Evolutionary conservation across 306 rosid genomes (phyloP).

Genomic region (Castanospermum australe): DNA sequence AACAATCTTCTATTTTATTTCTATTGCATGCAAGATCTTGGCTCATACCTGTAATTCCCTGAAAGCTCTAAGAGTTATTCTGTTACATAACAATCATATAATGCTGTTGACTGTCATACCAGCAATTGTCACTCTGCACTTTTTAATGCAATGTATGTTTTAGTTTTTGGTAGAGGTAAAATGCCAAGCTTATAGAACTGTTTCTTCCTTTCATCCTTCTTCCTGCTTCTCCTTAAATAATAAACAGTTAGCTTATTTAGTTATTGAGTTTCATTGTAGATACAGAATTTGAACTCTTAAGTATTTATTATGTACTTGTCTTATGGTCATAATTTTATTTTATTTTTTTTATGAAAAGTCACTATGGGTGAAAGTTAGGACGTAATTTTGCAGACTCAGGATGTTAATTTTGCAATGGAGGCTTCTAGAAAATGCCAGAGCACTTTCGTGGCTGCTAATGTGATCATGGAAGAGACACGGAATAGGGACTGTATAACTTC

Average conservation of each 20-base stretch:
- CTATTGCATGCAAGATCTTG: slow-evolving; percentile 7
- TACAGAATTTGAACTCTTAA: neutral
- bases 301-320: neutral
- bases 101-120: neutral
- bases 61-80: neutral
- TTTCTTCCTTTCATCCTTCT: neutral
- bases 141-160: neutral
- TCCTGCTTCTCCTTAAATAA: neutral
- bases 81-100: slow-evolving; percentile 1
- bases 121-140: neutral
- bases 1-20: neutral
- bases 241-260: slow-evolving; percentile 6
- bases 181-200: neutral
- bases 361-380: slow-evolving; percentile 16
- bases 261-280: slow-evolving; percentile 10
- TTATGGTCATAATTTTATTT: neutral
- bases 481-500: slow-evolving; percentile 43
- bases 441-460: slow-evolving; percentile 48
- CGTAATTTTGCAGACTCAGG: slow-evolving; percentile 53
- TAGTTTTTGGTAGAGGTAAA: neutral
- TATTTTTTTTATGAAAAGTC: slow-evolving; percentile 5
- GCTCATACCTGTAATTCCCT: neutral
- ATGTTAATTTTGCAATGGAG: slow-evolving; percentile 59
- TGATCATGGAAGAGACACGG: slow-evolving; percentile 41
- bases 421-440: slow-evolving; percentile 60